Percentiles rank a stretch among this genome's conserved stretches.
phyloP scores from a whole-genome alignment of 805 yeast genomes.

The Cyberlindnera samutprakarnensis region DNA sequence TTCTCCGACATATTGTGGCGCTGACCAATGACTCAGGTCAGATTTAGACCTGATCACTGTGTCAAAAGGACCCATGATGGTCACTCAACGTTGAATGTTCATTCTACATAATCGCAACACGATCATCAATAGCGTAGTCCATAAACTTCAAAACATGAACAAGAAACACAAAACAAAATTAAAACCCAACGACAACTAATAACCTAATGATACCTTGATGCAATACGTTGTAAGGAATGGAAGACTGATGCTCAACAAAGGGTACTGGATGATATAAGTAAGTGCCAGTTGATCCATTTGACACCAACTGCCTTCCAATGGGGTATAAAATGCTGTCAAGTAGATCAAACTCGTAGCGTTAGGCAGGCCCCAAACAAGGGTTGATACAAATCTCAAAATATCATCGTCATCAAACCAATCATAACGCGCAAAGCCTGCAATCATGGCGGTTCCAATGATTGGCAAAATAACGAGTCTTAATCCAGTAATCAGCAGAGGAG shows the following conservation, averaged over 20 bases:
- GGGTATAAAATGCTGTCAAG: slow-evolving; percentile 81
- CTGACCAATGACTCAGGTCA: no score
- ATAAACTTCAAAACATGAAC: no score
- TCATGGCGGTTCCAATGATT: slow-evolving; percentile 64
- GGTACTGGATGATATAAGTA: slow-evolving; percentile 19
- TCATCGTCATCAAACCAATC: slow-evolving; percentile 54
- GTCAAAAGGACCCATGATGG: no score
- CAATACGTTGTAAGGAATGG: slow-evolving; percentile 17
- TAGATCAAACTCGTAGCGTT: slow-evolving; percentile 86
- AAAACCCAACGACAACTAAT: no score
- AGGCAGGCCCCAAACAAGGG: slow-evolving; percentile 74
- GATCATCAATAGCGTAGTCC: no score
- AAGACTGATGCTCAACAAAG: slow-evolving; percentile 16
- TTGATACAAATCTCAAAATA: slow-evolving; percentile 67
- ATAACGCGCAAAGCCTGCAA: slow-evolving; percentile 52
- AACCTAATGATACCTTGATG: slow-evolving; percentile 6
- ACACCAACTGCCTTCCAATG: slow-evolving; percentile 24
- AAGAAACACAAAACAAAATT: no score
- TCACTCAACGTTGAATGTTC: no score
- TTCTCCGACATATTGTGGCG: no score
- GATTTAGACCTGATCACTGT: no score
- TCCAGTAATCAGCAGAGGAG: slow-evolving; percentile 52
- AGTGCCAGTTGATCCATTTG: slow-evolving; percentile 20
- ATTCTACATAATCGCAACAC: no score
- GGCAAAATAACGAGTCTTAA: slow-evolving; percentile 68